Percentiles rank a stretch among this genome's conserved stretches.
Conservation (phyloP, 2,329 filamentous ascomycete species). For the Pestalotiopsis fici region DNA sequence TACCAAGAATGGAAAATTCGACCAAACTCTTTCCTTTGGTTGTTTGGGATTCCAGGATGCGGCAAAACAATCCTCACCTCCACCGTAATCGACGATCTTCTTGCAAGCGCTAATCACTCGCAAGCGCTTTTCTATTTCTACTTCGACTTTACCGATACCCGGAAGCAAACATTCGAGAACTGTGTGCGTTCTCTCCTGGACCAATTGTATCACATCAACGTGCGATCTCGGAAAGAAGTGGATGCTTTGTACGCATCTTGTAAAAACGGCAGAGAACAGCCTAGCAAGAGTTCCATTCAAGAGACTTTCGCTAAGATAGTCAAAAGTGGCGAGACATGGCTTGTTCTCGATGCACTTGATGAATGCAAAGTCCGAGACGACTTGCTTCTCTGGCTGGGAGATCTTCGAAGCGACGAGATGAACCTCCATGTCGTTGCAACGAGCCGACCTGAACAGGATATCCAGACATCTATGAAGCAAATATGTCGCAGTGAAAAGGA, state of each 20-base stretch:
- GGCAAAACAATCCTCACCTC: conserved; percentile 42
- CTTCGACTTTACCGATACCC: conserved; percentile 37
- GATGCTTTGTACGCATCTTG: conserved; percentile 26
- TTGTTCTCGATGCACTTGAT: conserved; percentile 32
- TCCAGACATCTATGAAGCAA: conserved; percentile 14
- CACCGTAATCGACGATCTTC: conserved; percentile 31
- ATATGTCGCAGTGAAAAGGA: conserved; percentile 7
- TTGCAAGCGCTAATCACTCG: not conserved
- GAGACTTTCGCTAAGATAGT: no score
- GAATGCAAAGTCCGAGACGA: conserved; percentile 20
- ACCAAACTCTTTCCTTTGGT: conserved; percentile 21
- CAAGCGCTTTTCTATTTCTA: conserved; percentile 30
- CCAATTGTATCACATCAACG: conserved; percentile 30
- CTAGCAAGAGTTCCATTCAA: conserved; percentile 11
- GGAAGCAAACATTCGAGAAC: conserved; percentile 33
- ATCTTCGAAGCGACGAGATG: not conserved
- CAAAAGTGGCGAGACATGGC: conserved; percentile 15
- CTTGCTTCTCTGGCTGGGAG: conserved; percentile 15
- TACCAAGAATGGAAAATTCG: conserved; percentile 32
- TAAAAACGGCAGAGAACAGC: conserved; percentile 21
- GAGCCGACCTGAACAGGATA: conserved; percentile 26
- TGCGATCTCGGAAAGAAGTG: conserved; percentile 17
- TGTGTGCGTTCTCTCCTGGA: conserved; percentile 37
- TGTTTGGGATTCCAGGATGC: conserved; percentile 29
- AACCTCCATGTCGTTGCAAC: conserved; percentile 20